A percentile compares a stretch with the other conserved stretches of the same genome.
These are phyloP conservation scores for Cladosporium velox DNA, from an alignment of 2,329 filamentous ascomycete species.

Conservation along the genomic window DNA sequence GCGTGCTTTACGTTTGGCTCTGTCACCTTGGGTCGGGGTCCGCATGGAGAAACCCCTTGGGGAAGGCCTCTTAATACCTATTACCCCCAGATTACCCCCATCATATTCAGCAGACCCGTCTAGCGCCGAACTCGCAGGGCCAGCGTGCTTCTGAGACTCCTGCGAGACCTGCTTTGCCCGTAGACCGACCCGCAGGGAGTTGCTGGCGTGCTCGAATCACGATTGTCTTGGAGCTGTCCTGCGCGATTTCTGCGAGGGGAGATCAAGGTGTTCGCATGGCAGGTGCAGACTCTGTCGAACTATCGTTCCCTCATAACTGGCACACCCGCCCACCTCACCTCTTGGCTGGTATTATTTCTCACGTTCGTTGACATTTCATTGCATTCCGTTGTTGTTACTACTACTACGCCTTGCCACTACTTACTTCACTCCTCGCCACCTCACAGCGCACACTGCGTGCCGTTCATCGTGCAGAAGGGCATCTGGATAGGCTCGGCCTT, in stretches of 20 bases:
- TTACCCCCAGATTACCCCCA: constrained; percentile 18
- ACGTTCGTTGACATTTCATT: not conserved
- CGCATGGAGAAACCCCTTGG: constrained; percentile 21
- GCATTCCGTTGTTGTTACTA: not conserved
- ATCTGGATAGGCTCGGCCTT: constrained; percentile 68
- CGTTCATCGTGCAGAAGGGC: constrained; percentile 69
- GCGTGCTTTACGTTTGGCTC: constrained; percentile 6
- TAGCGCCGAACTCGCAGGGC: not conserved
- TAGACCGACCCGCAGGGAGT: not conserved
- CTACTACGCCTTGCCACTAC: not conserved
- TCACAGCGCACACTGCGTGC: constrained; percentile 48
- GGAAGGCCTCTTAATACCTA: not conserved
- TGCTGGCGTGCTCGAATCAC: constrained; percentile 5
- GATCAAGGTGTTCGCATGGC: constrained; percentile 5
- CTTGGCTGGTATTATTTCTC: not conserved
- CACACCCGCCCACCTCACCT: constrained; percentile 20
- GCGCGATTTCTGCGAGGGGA: constrained; percentile 16
- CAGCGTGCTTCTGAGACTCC: not conserved
- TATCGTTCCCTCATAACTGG: constrained; percentile 14
- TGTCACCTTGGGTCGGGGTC: not conserved
- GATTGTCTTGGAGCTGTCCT: not conserved
- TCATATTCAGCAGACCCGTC: constrained; percentile 15
- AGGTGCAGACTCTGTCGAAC: constrained; percentile 3
- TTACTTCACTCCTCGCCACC: not conserved
- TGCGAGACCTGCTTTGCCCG: not conserved